A percentile compares a stretch with the other conserved stretches of the same genome.
Evolutionary conservation across 1,139 yeast species (phyloP).

Genomic region (Citeromyces hawaiiensis): DNA sequence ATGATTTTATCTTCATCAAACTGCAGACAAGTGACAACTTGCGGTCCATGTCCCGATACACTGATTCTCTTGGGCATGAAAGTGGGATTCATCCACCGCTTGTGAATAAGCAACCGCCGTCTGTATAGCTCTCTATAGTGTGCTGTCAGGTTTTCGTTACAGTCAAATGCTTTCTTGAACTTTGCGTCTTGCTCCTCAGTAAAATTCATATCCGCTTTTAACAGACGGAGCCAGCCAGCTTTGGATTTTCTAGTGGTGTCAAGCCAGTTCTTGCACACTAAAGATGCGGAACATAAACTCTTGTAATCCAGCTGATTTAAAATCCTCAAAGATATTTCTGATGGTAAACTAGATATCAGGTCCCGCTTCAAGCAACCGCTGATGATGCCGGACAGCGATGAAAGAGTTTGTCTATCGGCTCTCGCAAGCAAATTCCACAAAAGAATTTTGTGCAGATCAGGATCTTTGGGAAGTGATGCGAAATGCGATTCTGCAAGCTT

Average conservation of each 20-base stretch:
- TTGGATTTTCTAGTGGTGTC: conserved; percentile 43
- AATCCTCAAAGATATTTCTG: conserved; percentile 64
- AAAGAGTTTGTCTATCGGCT: conserved; percentile 55
- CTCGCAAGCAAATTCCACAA: conserved; percentile 54
- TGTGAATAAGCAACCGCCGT: conserved; percentile 48
- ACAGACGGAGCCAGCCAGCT: conserved; percentile 43
- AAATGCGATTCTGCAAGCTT: conserved; percentile 8
- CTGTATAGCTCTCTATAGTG: conserved; percentile 29
- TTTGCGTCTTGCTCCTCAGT: conserved; percentile 15
- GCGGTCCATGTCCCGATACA: conserved; percentile 61
- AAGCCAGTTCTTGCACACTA: conserved; percentile 65
- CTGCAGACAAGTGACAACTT: conserved; percentile 88
- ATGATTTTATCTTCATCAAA: conserved; percentile 85
- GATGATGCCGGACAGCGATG: conserved; percentile 49
- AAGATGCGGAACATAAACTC: conserved; percentile 48
- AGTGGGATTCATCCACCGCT: conserved; percentile 74
- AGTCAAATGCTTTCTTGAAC: neutral
- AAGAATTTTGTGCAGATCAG: conserved; percentile 25
- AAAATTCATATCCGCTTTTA: conserved; percentile 40
- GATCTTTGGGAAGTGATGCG: conserved; percentile 17
- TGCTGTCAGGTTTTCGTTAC: neutral
- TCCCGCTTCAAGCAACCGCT: conserved; percentile 59
- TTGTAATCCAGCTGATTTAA: conserved; percentile 50
- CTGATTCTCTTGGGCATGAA: conserved; percentile 60
- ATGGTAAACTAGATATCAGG: conserved; percentile 55